Conservation (phyloP, 768 basidiomycete genomes). For the Cytidiella melzeri region DNA sequence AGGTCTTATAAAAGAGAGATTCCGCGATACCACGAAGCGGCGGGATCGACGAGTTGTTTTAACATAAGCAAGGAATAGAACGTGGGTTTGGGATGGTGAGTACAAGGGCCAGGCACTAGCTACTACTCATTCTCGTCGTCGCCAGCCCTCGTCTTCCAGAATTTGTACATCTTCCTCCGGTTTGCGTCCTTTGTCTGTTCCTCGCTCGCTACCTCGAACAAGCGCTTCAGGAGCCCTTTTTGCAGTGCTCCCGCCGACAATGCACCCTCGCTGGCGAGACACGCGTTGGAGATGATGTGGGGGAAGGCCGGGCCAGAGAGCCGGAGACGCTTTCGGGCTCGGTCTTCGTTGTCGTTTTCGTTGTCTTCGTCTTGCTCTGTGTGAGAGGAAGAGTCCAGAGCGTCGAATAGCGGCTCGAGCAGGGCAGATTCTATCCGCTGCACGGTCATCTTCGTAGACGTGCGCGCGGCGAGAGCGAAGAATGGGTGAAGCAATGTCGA, state of each 20-base stretch:
- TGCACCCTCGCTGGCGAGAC: slow-evolving; percentile 37
- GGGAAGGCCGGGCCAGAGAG: slow-evolving; percentile 35
- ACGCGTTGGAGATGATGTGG: slow-evolving; percentile 49
- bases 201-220: slow-evolving; percentile 73
- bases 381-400: slow-evolving; percentile 27
- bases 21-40: too few species aligned
- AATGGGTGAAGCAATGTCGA: slow-evolving; percentile 62
- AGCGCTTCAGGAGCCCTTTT: slow-evolving; percentile 46
- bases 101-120: background rate
- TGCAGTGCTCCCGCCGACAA: slow-evolving; percentile 35
- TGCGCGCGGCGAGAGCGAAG: slow-evolving; percentile 62
- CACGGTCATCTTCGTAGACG: slow-evolving; percentile 57
- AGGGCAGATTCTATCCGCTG: slow-evolving; percentile 66
- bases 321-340: slow-evolving; percentile 42
- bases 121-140: slow-evolving; percentile 36
- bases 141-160: slow-evolving; percentile 61
- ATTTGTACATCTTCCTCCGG: slow-evolving; percentile 74
- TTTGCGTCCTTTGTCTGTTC: slow-evolving; percentile 72
- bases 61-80: too few species aligned
- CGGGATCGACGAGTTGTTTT: too few species aligned
- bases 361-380: slow-evolving; percentile 24
- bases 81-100: too few species aligned
- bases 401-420: slow-evolving; percentile 61
- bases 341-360: slow-evolving; percentile 31
- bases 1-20: too few species aligned